Evolutionary conservation across 106 monocot genomes (phyloP).

Genomic region (Hemerocallis citrina): DNA sequence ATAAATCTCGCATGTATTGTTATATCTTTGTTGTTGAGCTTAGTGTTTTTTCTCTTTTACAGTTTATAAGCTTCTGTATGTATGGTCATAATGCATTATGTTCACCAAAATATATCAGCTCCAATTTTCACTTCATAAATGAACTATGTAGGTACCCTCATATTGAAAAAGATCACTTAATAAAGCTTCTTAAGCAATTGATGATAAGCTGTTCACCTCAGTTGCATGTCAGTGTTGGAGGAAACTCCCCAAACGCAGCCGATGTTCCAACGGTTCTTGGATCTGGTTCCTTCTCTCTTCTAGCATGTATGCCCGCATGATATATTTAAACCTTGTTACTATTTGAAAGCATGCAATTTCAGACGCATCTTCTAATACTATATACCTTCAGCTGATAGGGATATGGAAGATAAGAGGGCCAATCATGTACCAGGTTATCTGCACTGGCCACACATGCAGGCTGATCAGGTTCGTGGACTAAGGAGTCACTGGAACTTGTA

Average conservation of each 20-base stretch:
- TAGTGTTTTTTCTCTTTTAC: too few relatives aligned
- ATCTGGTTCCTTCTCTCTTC: slow-evolving; percentile 82
- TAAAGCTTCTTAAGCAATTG: slow-evolving; percentile 66
- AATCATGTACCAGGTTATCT: slow-evolving; percentile 45
- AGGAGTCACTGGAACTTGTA: too few relatives aligned
- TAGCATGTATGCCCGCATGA: slow-evolving; percentile 74
- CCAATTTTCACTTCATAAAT: background rate
- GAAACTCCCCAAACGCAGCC: slow-evolving; percentile 54
- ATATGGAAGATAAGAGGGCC: slow-evolving; percentile 31
- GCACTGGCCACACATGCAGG: slow-evolving; percentile 96
- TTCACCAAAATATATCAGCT: background rate
- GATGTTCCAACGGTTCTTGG: slow-evolving; percentile 92
- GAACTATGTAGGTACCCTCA: slow-evolving; percentile 38
- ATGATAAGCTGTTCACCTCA: slow-evolving; percentile 50
- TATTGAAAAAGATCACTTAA: slow-evolving; percentile 42
- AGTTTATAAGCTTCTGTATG: too few relatives aligned
- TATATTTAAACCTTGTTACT: too few relatives aligned
- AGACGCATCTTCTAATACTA: too few relatives aligned
- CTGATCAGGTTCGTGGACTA: slow-evolving; percentile 87
- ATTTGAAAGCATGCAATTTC: too few relatives aligned
- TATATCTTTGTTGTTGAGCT: too few relatives aligned
- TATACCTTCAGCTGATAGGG: slow-evolving; percentile 51
- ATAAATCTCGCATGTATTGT: too few relatives aligned
- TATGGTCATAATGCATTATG: background rate
- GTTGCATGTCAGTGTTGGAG: slow-evolving; percentile 31